Evolutionary conservation across 1,284 basidiomycete species (phyloP), one percentile per base, ranked within the genome.

Genomic region (Ceratobasidium papillatum): DNA sequence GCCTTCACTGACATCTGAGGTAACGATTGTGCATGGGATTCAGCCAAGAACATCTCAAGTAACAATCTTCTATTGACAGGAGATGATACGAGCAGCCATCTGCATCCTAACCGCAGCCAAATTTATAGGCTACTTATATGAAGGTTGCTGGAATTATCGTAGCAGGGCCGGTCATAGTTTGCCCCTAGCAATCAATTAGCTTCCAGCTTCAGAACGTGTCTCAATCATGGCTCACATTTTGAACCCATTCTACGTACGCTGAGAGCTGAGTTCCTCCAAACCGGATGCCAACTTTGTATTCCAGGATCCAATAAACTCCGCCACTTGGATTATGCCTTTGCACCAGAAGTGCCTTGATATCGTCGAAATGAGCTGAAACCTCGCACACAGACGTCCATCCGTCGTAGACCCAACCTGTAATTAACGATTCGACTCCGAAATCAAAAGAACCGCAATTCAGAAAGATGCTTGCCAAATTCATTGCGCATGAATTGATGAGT

Each of bases 241-340:
- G 32, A 5, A 52, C 36, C 64, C 64, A 66, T 54, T 66, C 64
- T 22, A 66, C 38, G 32, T 52, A 66, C 27, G 64, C 64, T 36
- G 27, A 12, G n/a, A 66, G 25, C 17, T 66, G 22, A 22, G 64
- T 66, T 19, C 64, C 64, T 5, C 64, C 47, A n/a, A 66, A 54
- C 17, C 51, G 64, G 25, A 66, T 51, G 9, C 32, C 64, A 52
- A 66, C 54, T 25, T n/a, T 11, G 32, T n/a, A 66, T 3, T 32
- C n/a, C 22, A 66, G 32, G n/a, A 11, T n/a, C 64, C 64, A 66
- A 30, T 52, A 66, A 19, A 11, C 5, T 19, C 64, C 51, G 3
- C n/a, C 49, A 9, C 3, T 47, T 8, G 43, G 17, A 27, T 25
- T 64, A 27, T 45, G 11, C 4, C 27, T 12, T 27, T 12, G 25